A percentile compares a stretch with the other conserved stretches of the same genome.
These are phyloP conservation scores for Suillus brevipes DNA, from an alignment of 768 basidiomycete species.

Conservation along the genomic window DNA sequence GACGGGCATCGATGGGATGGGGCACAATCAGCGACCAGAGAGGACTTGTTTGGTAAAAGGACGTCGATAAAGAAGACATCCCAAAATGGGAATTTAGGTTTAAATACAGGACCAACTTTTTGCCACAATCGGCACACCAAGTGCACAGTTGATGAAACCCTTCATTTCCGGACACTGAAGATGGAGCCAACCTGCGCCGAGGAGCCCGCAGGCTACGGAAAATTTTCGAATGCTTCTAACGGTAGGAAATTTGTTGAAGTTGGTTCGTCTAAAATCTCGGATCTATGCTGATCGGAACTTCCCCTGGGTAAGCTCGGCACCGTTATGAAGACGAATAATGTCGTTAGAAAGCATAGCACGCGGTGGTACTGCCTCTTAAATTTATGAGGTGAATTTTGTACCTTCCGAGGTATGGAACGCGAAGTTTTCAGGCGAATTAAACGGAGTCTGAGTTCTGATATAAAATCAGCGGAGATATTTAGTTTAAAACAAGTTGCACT, in stretches of 20 bases:
- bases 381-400: conserved; percentile 2
- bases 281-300: conserved; percentile 30
- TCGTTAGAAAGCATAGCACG: background rate
- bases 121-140: conserved; percentile 16
- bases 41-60: conserved; percentile 15
- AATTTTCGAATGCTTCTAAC: background rate
- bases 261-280: conserved; percentile 24
- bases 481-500: conserved; percentile 17
- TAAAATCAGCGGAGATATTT: conserved; percentile 30
- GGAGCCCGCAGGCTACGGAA: conserved; percentile 5
- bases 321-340: conserved; percentile 14
- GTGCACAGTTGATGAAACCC: background rate
- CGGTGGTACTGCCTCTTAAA: conserved; percentile 2
- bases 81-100: conserved; percentile 28
- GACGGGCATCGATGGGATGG: conserved; percentile 30
- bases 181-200: conserved; percentile 1
- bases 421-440: conserved; percentile 7
- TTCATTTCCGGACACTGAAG: conserved; percentile 8
- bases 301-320: conserved; percentile 22
- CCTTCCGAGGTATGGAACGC: background rate
- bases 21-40: conserved; percentile 20
- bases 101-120: conserved; percentile 10
- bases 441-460: conserved; percentile 9
- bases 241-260: conserved; percentile 1
- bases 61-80: conserved; percentile 14